Percentiles rank a stretch among this genome's conserved stretches.
These are phyloP conservation scores for Pythium chondricola DNA, from an alignment of 352 stramenopile species.

Conservation along the genomic window DNA sequence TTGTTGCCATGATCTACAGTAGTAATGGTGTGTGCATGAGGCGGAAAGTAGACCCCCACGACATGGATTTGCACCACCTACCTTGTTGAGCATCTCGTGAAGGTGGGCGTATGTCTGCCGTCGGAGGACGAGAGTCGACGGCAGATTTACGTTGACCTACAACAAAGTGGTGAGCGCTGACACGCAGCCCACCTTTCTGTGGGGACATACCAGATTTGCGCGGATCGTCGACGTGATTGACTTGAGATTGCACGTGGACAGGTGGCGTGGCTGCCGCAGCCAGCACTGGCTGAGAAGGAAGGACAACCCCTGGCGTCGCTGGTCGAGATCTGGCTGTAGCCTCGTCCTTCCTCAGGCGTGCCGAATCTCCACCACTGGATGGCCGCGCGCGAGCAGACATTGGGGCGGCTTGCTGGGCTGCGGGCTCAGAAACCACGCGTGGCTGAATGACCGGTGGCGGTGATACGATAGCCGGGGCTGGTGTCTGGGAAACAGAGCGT, in stretches of 20 bases:
- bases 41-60: background rate
- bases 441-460: constrained; percentile 7
- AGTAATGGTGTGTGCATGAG: no score
- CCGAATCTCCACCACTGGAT: constrained; percentile 4
- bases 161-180: no score
- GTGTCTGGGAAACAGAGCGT: background rate
- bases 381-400: constrained; percentile 4
- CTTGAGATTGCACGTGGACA: background rate
- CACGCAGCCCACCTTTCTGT: no score
- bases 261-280: background rate
- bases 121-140: background rate
- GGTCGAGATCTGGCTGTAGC: constrained; percentile 3
- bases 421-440: constrained; percentile 8
- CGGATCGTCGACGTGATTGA: constrained; percentile 12
- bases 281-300: constrained; percentile 1
- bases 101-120: background rate
- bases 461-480: constrained; percentile 13
- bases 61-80: background rate
- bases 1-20: no score
- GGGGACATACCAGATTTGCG: constrained; percentile 9
- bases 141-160: background rate
- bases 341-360: no score
- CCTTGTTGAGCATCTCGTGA: background rate
- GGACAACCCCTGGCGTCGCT: constrained; percentile 7
- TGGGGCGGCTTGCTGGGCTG: background rate